A percentile compares a stretch with the other conserved stretches of the same genome.
Conservation (phyloP, 352 stramenopile species). For the Phytophthora europaea region DNA sequence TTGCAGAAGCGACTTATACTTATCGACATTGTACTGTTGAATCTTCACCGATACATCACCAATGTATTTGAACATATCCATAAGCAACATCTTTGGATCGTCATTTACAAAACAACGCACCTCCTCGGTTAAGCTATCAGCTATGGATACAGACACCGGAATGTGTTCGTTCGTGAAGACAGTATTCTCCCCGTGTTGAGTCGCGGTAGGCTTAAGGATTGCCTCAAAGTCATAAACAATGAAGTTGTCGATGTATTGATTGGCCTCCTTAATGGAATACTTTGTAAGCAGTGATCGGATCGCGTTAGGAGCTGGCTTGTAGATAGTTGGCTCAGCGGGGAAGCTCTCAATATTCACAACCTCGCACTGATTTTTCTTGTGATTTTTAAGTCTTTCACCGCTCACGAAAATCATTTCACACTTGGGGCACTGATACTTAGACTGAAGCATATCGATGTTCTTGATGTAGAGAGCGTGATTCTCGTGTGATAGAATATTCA, state of each 20-base stretch:
- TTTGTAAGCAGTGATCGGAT: slow-evolving; percentile 24
- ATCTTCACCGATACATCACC: neutral
- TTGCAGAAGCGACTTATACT: slow-evolving; percentile 1
- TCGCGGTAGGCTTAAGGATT: neutral
- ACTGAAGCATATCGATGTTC: no score
- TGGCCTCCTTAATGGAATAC: slow-evolving; percentile 12
- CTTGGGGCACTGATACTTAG: slow-evolving; percentile 18
- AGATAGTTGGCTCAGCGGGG: no score
- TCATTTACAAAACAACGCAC: slow-evolving; percentile 9
- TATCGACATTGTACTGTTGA: slow-evolving; percentile 2
- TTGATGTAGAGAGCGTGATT: no score
- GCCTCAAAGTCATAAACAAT: slow-evolving; percentile 20
- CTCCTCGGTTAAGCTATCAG: slow-evolving; percentile 14
- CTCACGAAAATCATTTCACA: neutral
- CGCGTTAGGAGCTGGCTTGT: slow-evolving; percentile 1
- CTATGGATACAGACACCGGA: neutral
- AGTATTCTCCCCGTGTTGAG: slow-evolving; percentile 3
- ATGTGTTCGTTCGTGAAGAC: slow-evolving; percentile 3
- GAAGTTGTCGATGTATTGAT: slow-evolving; percentile 18
- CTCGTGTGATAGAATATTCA: no score
- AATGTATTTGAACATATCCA: slow-evolving; percentile 12
- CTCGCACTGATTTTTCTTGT: neutral
- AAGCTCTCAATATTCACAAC: no score
- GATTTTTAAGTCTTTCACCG: slow-evolving; percentile 14
- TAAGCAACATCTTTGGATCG: neutral